Evolutionary conservation across 495 filamentous ascomycete species (phyloP).

Genomic region (Penicillium bialowiezense): DNA sequence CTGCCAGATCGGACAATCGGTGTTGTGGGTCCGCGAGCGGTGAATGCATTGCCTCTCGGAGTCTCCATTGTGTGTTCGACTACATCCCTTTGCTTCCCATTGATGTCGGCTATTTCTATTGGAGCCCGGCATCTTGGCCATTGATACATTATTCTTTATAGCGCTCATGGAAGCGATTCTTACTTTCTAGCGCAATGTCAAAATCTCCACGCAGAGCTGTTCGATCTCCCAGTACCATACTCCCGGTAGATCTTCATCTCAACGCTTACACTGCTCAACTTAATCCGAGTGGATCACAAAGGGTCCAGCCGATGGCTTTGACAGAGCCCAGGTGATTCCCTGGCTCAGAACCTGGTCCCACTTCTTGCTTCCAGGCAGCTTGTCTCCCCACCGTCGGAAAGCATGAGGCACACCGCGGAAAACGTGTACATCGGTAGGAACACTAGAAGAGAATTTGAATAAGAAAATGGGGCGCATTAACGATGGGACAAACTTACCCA

Average conservation of each 20-base stretch:
- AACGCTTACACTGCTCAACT: not conserved
- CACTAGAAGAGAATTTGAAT: constrained; percentile 18
- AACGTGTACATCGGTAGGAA: constrained; percentile 39
- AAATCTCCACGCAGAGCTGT: not conserved
- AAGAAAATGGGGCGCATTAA: not conserved
- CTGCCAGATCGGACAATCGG: constrained; percentile 9
- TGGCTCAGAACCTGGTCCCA: constrained; percentile 44
- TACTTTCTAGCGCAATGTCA: no score
- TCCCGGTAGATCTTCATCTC: not conserved
- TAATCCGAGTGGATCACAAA: constrained; percentile 37
- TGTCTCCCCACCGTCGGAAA: constrained; percentile 37
- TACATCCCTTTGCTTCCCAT: no score
- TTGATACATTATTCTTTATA: no score
- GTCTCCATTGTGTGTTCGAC: no score
- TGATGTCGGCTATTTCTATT: no score
- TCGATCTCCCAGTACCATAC: not conserved
- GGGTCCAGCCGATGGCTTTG: constrained; percentile 21
- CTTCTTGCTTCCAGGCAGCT: constrained; percentile 27
- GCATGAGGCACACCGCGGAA: constrained; percentile 49
- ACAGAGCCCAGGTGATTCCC: constrained; percentile 40
- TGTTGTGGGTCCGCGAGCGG: constrained; percentile 10
- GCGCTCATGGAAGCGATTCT: no score
- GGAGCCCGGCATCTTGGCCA: no score
- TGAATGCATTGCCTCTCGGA: not conserved
- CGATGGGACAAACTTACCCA: constrained; percentile 32